phyloP scores from a whole-genome alignment of 208 protist species.

The Wallacemonas collosoma region DNA sequence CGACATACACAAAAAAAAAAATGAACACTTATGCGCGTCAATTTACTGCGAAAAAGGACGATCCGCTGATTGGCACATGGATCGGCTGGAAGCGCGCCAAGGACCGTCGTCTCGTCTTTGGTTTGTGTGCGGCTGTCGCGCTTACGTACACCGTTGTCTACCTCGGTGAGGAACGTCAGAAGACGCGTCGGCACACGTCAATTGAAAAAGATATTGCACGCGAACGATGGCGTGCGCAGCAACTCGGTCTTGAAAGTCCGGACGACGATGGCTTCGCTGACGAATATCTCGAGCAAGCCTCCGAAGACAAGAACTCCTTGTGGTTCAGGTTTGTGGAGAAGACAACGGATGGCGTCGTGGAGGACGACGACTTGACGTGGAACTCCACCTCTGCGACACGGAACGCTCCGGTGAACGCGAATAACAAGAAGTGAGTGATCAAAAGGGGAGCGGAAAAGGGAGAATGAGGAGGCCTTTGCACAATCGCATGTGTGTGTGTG shows the following conservation, averaged over 20 bases:
- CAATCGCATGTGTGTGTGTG: not conserved
- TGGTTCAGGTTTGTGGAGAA: conserved; percentile 35
- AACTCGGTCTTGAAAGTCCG: conserved; percentile 54
- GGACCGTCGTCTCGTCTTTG: conserved; percentile 53
- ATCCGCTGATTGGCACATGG: conserved; percentile 33
- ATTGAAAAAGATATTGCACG: conserved; percentile 85
- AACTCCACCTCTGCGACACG: not conserved
- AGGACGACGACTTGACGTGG: conserved; percentile 23
- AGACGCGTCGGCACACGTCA: conserved; percentile 51
- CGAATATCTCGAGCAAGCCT: conserved; percentile 33
- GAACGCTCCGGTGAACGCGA: not conserved
- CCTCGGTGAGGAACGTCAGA: conserved; percentile 60
- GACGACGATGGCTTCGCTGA: conserved; percentile 72
- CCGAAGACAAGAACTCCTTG: conserved; percentile 13
- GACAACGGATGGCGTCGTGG: conserved; percentile 18
- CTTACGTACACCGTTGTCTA: conserved; percentile 57
- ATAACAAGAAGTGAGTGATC: too few relatives aligned
- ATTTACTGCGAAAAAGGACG: conserved; percentile 34
- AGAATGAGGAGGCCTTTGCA: not conserved
- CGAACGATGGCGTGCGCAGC: conserved; percentile 71
- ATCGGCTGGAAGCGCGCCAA: conserved; percentile 52
- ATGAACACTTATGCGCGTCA: conserved; percentile 74
- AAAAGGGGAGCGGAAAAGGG: not conserved
- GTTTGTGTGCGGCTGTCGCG: conserved; percentile 28
- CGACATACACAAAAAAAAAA: not conserved